A percentile compares a stretch with the other conserved stretches of the same genome.
Evolutionary conservation across 345 rosid species (phyloP).

Genomic region (Orychophragmus violaceus): DNA sequence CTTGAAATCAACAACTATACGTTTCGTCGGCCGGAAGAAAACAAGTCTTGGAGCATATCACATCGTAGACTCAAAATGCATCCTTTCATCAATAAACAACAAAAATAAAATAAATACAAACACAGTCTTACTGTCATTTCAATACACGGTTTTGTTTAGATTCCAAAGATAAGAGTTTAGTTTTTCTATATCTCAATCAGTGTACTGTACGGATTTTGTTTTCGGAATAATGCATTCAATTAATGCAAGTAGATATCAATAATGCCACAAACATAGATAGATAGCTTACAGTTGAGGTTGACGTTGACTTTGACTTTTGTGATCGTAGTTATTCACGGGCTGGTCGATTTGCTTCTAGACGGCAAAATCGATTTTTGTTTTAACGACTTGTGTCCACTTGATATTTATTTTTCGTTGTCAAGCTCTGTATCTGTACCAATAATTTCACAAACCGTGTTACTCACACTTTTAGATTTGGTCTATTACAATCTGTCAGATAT

Average conservation of each 20-base stretch:
- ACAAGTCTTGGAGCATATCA: not conserved
- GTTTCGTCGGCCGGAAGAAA: not conserved
- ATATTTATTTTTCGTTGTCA: not conserved
- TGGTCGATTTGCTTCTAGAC: not conserved
- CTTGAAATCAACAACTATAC: not conserved
- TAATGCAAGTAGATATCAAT: not conserved
- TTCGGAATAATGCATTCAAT: not conserved
- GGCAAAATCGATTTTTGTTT: not conserved
- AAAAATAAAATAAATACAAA: not conserved
- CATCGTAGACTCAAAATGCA: not conserved
- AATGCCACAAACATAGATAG: not conserved
- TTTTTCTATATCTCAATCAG: not conserved
- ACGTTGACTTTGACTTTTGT: slow-evolving; percentile 17
- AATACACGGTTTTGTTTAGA: not conserved
- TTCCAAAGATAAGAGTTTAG: not conserved
- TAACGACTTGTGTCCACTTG: not conserved
- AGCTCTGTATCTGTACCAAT: slow-evolving; percentile 2
- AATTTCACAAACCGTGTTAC: not conserved
- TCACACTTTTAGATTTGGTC: not conserved
- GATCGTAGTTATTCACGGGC: slow-evolving; percentile 2
- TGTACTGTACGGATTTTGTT: not conserved
- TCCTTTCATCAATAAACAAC: not conserved
- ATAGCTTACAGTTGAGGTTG: slow-evolving; percentile 3
- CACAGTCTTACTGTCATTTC: not conserved
- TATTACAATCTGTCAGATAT: not conserved